Evolutionary conservation across 352 stramenopile species (phyloP).

Genomic region (Pythium rhizo-oryzae): DNA sequence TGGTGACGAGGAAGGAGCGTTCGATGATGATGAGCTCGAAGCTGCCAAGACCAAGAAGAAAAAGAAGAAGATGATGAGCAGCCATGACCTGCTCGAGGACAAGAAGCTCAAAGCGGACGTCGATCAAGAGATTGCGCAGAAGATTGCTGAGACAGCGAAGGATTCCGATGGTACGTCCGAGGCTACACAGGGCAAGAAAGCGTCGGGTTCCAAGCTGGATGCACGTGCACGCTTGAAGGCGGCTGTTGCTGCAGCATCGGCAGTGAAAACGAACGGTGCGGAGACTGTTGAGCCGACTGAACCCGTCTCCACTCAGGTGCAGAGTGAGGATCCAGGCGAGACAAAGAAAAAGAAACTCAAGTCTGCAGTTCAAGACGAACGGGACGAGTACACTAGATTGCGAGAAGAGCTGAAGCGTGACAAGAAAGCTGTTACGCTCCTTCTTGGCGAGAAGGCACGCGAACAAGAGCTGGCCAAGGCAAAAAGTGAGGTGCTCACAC

Average conservation of each 20-base stretch:
- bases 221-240: constrained; percentile 45
- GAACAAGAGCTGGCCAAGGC: constrained; percentile 57
- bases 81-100: constrained; percentile 70
- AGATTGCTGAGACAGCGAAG: constrained; percentile 43
- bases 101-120: constrained; percentile 65
- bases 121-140: constrained; percentile 57
- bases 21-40: constrained; percentile 80
- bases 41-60: constrained; percentile 44
- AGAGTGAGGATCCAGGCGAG: constrained; percentile 17
- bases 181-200: constrained; percentile 2
- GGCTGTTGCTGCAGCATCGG: constrained; percentile 42
- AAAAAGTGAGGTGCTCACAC: constrained; percentile 74
- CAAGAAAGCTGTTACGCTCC: constrained; percentile 59
- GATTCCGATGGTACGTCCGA: neutral
- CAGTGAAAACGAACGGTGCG: constrained; percentile 3
- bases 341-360: constrained; percentile 36
- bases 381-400: constrained; percentile 70
- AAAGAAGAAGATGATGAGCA: constrained; percentile 68
- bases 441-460: constrained; percentile 62
- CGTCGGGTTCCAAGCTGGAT: constrained; percentile 37
- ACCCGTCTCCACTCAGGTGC: neutral
- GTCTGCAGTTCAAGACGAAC: constrained; percentile 25
- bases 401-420: constrained; percentile 66
- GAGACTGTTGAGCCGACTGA: constrained; percentile 7
- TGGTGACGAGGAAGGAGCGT: constrained; percentile 86